phyloP scores from a whole-genome alignment of 495 filamentous ascomycete genomes.

The Annulohypoxylon maeteangense region DNA sequence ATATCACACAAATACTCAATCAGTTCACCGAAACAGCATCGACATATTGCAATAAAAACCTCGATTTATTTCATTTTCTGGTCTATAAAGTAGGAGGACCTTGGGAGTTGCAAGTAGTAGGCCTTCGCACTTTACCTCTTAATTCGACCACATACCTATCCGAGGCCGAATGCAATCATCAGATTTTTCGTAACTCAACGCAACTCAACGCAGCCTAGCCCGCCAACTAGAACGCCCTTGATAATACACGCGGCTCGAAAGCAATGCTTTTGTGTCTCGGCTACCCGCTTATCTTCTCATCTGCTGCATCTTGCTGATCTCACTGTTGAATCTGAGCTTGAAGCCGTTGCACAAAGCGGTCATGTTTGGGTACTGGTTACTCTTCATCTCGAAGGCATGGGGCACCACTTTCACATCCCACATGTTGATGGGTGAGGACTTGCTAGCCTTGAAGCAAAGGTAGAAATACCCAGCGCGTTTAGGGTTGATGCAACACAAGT shows the following conservation, averaged over 20 bases:
- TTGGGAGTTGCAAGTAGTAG: background rate
- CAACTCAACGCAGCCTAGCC: constrained; percentile 13
- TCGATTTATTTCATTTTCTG: constrained; percentile 15
- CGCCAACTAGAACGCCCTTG: constrained; percentile 27
- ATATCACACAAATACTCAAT: background rate
- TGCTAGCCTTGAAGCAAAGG: constrained; percentile 93
- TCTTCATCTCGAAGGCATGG: constrained; percentile 83
- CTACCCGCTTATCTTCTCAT: constrained; percentile 45
- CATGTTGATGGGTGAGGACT: constrained; percentile 72
- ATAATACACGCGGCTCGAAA: constrained; percentile 14
- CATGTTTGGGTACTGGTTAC: constrained; percentile 92
- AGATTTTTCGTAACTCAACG: background rate
- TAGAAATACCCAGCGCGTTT: constrained; percentile 94
- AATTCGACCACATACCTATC: constrained; percentile 8
- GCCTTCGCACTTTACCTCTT: background rate
- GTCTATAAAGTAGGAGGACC: constrained; percentile 9
- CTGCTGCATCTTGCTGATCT: constrained; percentile 57
- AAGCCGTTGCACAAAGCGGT: constrained; percentile 88
- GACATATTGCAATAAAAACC: background rate
- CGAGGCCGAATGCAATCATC: constrained; percentile 4
- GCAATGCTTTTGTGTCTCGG: background rate
- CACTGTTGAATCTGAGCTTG: constrained; percentile 64
- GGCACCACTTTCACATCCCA: constrained; percentile 95
- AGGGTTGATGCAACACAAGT: constrained; percentile 92
- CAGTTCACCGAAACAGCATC: background rate